Evolutionary conservation across 495 filamentous ascomycete genomes (phyloP).

Genomic region (Penicillium odoratum): DNA sequence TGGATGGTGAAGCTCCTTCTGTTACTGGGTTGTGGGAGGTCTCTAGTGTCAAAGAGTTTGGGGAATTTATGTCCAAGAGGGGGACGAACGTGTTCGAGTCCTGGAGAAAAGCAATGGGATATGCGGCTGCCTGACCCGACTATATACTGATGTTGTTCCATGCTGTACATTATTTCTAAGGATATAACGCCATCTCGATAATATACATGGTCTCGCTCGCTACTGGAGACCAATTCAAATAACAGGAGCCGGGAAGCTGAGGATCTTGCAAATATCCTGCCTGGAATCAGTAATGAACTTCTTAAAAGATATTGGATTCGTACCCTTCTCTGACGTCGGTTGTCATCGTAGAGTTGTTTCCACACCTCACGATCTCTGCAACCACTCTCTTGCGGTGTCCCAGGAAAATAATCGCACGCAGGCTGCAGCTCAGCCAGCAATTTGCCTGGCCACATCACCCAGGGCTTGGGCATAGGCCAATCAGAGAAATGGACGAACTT

Average conservation of each 20-base stretch:
- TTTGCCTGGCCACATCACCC: conserved; percentile 62
- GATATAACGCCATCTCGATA: neutral
- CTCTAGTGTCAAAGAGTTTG: conserved; percentile 51
- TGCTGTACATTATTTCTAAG: neutral
- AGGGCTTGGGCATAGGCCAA: conserved; percentile 79
- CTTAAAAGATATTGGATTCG: conserved; percentile 9
- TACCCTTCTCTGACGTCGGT: conserved; percentile 60
- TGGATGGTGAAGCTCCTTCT: conserved; percentile 8
- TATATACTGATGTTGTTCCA: neutral
- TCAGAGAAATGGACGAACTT: conserved; percentile 82
- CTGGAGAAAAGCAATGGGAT: conserved; percentile 55
- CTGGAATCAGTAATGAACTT: conserved; percentile 5
- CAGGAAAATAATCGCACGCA: conserved; percentile 52
- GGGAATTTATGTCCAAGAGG: conserved; percentile 38
- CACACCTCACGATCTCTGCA: conserved; percentile 68
- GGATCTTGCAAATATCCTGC: conserved; percentile 49
- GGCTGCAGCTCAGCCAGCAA: conserved; percentile 59
- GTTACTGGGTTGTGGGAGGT: conserved; percentile 33
- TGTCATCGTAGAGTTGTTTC: conserved; percentile 71
- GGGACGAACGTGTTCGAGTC: conserved; percentile 39
- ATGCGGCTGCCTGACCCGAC: conserved; percentile 9
- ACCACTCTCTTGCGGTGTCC: conserved; percentile 44
- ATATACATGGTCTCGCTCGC: conserved; percentile 9
- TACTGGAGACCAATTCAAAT: neutral
- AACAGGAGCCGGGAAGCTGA: conserved; percentile 49